Base-by-base conservation (phyloP, 495 filamentous ascomycete species). In the Aspergillus affinis region DNA sequence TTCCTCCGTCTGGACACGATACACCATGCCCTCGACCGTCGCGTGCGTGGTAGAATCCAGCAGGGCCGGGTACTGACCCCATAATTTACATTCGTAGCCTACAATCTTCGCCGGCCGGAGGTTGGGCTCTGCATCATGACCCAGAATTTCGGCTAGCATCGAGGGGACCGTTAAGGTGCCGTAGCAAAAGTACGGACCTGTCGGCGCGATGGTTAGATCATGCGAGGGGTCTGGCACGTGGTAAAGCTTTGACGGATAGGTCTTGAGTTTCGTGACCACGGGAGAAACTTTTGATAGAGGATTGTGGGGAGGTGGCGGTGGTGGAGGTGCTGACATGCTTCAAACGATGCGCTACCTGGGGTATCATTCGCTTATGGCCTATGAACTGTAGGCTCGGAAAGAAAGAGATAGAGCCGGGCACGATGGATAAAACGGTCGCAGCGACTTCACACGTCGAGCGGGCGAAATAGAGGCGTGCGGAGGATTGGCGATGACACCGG, bases 141-240 rank as follows among this genome's bases (percentile, higher is more conserved):
- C 55, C 6, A 75, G 61, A 18, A 69, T 50, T 1, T 66, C 53
- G 12, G 47, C 20, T 3, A 75, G 59, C 53, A 60, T 44, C 1
- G 57, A 23, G 0, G 69, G 64, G 19, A 73, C 61, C 1, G 62
- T 54, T 7, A 76, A 58, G 9, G 65, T 69, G 54, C 72, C 67
- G 58, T 75, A 72, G 62, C 74, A 73, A 51, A 74, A 74, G 60
- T 73, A 77, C 2, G 65, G 61, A 1, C 65, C 65, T 0, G 51
- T 65, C 0, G 62, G 62, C 4, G 67, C 57, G 6, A 41, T 36
- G 30, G 51, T 36, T 18, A 55, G 44, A 48, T 56, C 61, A 48
- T 48, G n/a, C 2, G 46, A 21, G 8, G 46, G 46, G n/a, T 48
- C 20, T n/a, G 46, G 46, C 9, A 13, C 7, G 6, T 48, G 46